Percentiles rank a stretch among this genome's conserved stretches.
phyloP scores from a whole-genome alignment of 257 asterid species.

The Penstemon barbatus region DNA sequence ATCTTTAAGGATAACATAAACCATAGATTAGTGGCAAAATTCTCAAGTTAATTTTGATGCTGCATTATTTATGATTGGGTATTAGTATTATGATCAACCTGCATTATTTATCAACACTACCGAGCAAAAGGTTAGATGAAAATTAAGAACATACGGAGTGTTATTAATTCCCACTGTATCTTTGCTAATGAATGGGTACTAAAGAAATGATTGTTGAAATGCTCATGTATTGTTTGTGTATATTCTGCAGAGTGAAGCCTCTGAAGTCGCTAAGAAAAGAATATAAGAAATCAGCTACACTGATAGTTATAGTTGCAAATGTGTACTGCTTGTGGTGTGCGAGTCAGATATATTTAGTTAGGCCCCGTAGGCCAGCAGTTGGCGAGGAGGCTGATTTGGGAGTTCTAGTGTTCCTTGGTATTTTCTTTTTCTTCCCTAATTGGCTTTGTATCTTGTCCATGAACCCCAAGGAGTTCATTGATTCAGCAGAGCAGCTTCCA shows the following conservation, averaged over 20 bases:
- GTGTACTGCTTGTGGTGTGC: slow-evolving; percentile 77
- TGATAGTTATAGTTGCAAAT: slow-evolving; percentile 46
- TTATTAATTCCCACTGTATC: no score
- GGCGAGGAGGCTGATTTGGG: slow-evolving; percentile 97
- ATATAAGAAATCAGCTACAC: slow-evolving; percentile 41
- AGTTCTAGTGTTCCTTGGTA: slow-evolving; percentile 63
- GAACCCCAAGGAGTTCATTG: slow-evolving; percentile 55
- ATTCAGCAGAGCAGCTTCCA: slow-evolving; percentile 48
- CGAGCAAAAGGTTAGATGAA: no score
- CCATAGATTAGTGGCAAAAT: background rate
- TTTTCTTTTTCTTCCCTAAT: slow-evolving; percentile 77
- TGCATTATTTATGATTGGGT: no score
- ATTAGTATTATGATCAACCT: no score
- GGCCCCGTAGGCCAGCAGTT: slow-evolving; percentile 78
- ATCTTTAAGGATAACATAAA: background rate
- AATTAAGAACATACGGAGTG: no score
- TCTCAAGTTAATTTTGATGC: background rate
- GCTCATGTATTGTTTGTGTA: background rate
- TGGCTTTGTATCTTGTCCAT: slow-evolving; percentile 72
- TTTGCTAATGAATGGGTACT: no score
- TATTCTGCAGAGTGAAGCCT: slow-evolving; percentile 53
- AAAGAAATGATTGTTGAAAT: slow-evolving; percentile 4
- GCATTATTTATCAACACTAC: no score
- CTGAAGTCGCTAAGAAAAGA: slow-evolving; percentile 40
- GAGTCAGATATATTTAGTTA: slow-evolving; percentile 68